Evolutionary conservation across 1,139 yeast genomes (phyloP).

Genomic region (Magnusiomyces sp.): DNA sequence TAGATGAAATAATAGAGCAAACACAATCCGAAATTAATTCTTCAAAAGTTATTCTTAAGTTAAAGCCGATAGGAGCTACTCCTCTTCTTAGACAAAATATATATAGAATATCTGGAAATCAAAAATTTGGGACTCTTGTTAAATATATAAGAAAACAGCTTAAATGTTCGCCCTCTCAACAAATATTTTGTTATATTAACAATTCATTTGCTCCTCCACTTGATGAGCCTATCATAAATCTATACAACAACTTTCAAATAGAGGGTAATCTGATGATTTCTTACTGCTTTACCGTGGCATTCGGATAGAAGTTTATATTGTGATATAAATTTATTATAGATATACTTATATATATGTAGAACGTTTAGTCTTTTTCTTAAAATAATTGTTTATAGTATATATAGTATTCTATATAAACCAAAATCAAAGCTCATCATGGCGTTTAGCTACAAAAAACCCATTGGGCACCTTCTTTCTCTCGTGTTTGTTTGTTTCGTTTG

Average conservation of each 20-base stretch:
- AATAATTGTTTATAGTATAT: no score
- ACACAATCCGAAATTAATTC: neutral
- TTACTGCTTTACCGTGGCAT: conserved; percentile 14
- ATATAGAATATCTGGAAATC: conserved; percentile 30
- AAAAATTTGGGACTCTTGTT: conserved; percentile 32
- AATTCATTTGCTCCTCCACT: conserved; percentile 35
- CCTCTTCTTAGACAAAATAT: conserved; percentile 31
- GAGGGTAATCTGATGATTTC: conserved; percentile 11
- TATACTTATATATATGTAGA: no score
- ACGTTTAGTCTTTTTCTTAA: no score
- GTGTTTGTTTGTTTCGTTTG: neutral
- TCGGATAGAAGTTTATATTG: conserved; percentile 11
- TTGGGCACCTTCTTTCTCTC: neutral
- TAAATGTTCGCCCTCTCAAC: conserved; percentile 23
- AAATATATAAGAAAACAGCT: conserved; percentile 32
- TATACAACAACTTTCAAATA: conserved; percentile 17
- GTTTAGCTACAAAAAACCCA: neutral
- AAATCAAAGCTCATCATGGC: neutral
- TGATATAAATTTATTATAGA: no score
- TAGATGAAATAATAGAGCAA: neutral
- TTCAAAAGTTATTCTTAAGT: conserved; percentile 23
- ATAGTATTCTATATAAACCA: no score
- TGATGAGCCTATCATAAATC: conserved; percentile 30
- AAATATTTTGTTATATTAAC: conserved; percentile 34
- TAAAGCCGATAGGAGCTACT: conserved; percentile 36